A percentile compares a stretch with the other conserved stretches of the same genome.
phyloP scores from a whole-genome alignment of 495 filamentous ascomycete genomes.

The Aspergillus haitiensis region DNA sequence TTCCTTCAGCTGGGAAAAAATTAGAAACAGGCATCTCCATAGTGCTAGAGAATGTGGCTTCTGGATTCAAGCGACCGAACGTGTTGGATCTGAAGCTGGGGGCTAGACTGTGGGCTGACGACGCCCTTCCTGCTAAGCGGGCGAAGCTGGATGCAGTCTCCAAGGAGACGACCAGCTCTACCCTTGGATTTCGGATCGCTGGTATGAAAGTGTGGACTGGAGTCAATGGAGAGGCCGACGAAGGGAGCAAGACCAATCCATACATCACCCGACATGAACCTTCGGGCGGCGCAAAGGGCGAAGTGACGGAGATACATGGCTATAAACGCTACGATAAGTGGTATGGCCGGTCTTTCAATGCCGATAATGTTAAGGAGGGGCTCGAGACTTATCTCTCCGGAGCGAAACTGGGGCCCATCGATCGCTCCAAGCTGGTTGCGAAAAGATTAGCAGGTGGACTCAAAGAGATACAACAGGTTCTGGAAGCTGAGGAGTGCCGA shows the following conservation, averaged over 20 bases:
- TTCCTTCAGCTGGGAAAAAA: slow-evolving; percentile 54
- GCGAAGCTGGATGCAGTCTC: slow-evolving; percentile 76
- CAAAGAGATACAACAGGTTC: slow-evolving; percentile 57
- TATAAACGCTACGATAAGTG: slow-evolving; percentile 83
- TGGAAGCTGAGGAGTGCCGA: slow-evolving; percentile 77
- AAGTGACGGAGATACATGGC: slow-evolving; percentile 49
- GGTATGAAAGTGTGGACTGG: slow-evolving; percentile 93
- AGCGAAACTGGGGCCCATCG: slow-evolving; percentile 52
- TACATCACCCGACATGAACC: slow-evolving; percentile 45
- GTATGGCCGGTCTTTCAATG: slow-evolving; percentile 76
- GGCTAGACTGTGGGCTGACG: slow-evolving; percentile 79
- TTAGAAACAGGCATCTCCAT: slow-evolving; percentile 75
- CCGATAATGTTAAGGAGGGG: slow-evolving; percentile 69
- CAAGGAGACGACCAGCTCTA: slow-evolving; percentile 74
- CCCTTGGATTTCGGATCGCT: slow-evolving; percentile 82
- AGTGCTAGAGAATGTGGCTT: slow-evolving; percentile 82
- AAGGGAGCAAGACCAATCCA: slow-evolving; percentile 39
- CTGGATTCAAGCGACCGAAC: slow-evolving; percentile 81
- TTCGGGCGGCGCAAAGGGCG: slow-evolving; percentile 36
- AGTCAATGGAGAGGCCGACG: slow-evolving; percentile 46
- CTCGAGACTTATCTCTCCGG: slow-evolving; percentile 74
- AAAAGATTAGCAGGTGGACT: slow-evolving; percentile 68
- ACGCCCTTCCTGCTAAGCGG: slow-evolving; percentile 74
- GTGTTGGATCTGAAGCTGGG: slow-evolving; percentile 96
- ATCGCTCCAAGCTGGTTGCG: slow-evolving; percentile 57